Evolutionary conservation across 108 stramenopile species (phyloP), one percentile per base, ranked within the genome.

Genomic region (Cyclostephanos invisitatus): DNA sequence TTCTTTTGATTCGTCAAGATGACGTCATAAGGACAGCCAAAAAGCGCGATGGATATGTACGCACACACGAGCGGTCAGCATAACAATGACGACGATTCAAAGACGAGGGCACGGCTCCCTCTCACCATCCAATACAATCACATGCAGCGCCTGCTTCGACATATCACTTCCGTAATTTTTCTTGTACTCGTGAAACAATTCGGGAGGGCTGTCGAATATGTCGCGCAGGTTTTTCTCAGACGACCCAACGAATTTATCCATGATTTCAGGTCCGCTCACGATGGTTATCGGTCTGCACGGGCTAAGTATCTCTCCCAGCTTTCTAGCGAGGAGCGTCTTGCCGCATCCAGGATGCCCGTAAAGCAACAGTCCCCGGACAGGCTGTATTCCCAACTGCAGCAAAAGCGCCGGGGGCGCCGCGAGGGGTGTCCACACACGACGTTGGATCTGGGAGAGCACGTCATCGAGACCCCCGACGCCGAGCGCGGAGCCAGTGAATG

Each of bases 221-320:
- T 85, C 84, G 55, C 95, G 67, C 27, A 96, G 51, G 68, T 92
- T 92, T 53, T 87, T 86, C 70, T 96, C 95, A 42, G 85, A 86
- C 18, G 85, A 85, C 20, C 95, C 95, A 5, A 96, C 95, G 67
- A 90, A 96, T 67, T 93, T 96, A 70, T 96, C 91, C 81, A 95
- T 82, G 22, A 88, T 83, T 60, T 94, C 93, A 15, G 93, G 93
- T n/a, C 93, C 93, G 29, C 78, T 72, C 10, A 94, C 91, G 24
- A 94, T 88, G 5, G 93, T 92, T n/a, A 91, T 84, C 15, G 91
- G 89, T 1, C 95, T 85, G 9, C 82, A 66, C 0, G 95, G 92
- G 7, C 87, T 89, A 12, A 96, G 67, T 20, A 91, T 83, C 14
- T 80, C 79, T 2, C 90, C 92, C 18, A 96, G 72, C 24, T 87